Conservation (phyloP, 495 filamentous ascomycete genomes). For the Penicillium crystallinum region DNA sequence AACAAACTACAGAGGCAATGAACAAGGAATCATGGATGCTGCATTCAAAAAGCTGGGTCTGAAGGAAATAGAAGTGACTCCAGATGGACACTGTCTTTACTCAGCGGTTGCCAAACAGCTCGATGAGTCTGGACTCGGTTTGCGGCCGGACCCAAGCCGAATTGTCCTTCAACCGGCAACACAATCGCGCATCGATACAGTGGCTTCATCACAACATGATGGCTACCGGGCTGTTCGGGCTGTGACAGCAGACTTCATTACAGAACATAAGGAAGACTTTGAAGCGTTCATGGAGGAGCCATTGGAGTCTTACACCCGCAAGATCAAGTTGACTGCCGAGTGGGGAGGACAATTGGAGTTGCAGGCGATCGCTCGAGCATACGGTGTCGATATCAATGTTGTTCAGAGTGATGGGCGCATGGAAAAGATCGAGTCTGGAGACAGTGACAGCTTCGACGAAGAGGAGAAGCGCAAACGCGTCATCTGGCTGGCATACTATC, state of each 20-base stretch:
- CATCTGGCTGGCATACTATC: conserved; percentile 93
- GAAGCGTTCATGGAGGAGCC: conserved; percentile 77
- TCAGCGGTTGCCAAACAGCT: conserved; percentile 86
- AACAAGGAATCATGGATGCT: conserved; percentile 62
- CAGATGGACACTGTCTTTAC: conserved; percentile 96
- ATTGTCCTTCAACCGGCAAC: conserved; percentile 35
- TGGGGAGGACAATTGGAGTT: conserved; percentile 96
- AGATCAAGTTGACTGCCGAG: conserved; percentile 84
- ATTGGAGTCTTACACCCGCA: conserved; percentile 64
- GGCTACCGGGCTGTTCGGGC: conserved; percentile 45
- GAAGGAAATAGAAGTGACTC: conserved; percentile 71
- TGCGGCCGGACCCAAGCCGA: conserved; percentile 42
- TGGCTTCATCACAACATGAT: conserved; percentile 37
- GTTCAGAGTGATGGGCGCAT: conserved; percentile 74
- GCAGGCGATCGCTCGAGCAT: conserved; percentile 75
- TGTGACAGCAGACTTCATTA: conserved; percentile 53
- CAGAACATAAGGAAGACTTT: conserved; percentile 55
- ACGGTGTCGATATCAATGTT: conserved; percentile 76
- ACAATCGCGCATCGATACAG: conserved; percentile 40
- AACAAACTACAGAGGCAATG: conserved; percentile 67
- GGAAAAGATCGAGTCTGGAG: conserved; percentile 63
- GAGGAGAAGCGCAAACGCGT: conserved; percentile 36
- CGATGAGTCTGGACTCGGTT: conserved; percentile 35
- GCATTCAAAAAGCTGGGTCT: conserved; percentile 58
- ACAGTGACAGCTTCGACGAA: conserved; percentile 39